Percentiles rank a stretch among this genome's conserved stretches.
These are phyloP conservation scores for Candida manassasensis DNA, from an alignment of 805 yeast genomes.

Conservation along the genomic window DNA sequence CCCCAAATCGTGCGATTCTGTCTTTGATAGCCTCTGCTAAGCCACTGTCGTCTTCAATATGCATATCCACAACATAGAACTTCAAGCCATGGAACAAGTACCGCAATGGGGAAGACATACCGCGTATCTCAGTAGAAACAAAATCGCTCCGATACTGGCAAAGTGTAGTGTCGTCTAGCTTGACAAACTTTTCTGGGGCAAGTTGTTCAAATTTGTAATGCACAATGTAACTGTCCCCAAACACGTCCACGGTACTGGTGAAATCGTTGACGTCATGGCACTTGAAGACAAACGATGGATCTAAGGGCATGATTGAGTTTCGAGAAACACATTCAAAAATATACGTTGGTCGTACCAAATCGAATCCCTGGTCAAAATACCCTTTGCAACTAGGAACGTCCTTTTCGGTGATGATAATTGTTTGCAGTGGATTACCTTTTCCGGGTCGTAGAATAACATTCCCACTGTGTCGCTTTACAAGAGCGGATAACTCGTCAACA, in stretches of 20 bases:
- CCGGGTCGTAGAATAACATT: constrained; percentile 21
- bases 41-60: constrained; percentile 1
- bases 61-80: constrained; percentile 30
- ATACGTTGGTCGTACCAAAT: constrained; percentile 69
- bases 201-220: constrained; percentile 10
- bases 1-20: constrained; percentile 45
- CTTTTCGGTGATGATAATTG: constrained; percentile 9
- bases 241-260: constrained; percentile 43
- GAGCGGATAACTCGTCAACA: constrained; percentile 29
- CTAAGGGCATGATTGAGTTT: constrained; percentile 44
- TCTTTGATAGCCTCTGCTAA: constrained; percentile 13
- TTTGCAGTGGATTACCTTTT: constrained; percentile 4
- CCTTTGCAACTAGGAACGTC: constrained; percentile 20
- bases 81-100: constrained; percentile 32
- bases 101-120: constrained; percentile 16
- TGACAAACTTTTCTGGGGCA: constrained; percentile 10
- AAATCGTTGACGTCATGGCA: constrained; percentile 30
- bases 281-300: constrained; percentile 52
- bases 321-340: constrained; percentile 56
- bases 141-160: constrained; percentile 12
- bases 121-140: constrained; percentile 8
- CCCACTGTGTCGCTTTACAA: constrained; percentile 51
- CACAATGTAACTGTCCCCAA: constrained; percentile 57
- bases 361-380: constrained; percentile 42
- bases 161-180: constrained; percentile 3